Evolutionary conservation across 306 rosid genomes (phyloP).

Genomic region (Adenanthera pavonina): DNA sequence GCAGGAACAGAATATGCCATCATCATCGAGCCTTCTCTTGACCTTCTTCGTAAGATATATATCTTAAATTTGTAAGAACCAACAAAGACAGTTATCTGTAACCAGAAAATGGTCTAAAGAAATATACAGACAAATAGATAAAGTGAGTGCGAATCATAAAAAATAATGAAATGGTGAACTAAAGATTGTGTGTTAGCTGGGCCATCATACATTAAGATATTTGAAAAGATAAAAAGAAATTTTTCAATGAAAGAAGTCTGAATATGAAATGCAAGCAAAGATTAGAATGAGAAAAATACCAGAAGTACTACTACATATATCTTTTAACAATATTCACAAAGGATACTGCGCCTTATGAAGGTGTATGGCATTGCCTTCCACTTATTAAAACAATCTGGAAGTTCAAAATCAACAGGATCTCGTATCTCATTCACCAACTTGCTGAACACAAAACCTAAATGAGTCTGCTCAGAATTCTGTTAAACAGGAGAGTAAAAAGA

Average conservation of each 20-base stretch:
- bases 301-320: neutral
- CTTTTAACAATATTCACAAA: conserved; percentile 34
- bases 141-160: conserved; percentile 12
- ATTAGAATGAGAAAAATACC: neutral
- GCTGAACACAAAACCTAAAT: conserved; percentile 66
- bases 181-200: conserved; percentile 22
- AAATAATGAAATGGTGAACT: conserved; percentile 21
- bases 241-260: neutral
- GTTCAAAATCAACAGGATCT: conserved; percentile 83
- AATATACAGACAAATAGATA: conserved; percentile 20
- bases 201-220: conserved; percentile 12
- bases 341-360: conserved; percentile 95
- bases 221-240: neutral
- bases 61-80: conserved; percentile 66
- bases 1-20: conserved; percentile 95
- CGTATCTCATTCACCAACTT: conserved; percentile 71
- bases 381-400: conserved; percentile 76
- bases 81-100: conserved; percentile 40
- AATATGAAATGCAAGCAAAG: neutral
- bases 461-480: conserved; percentile 70
- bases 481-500: neutral
- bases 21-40: conserved; percentile 82
- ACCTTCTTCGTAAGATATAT: conserved; percentile 77
- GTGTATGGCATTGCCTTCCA: conserved; percentile 65
- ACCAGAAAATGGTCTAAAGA: conserved; percentile 7